Evolutionary conservation across 202 grass and related monocot genomes (phyloP).

Genomic region (Panicum hallii): DNA sequence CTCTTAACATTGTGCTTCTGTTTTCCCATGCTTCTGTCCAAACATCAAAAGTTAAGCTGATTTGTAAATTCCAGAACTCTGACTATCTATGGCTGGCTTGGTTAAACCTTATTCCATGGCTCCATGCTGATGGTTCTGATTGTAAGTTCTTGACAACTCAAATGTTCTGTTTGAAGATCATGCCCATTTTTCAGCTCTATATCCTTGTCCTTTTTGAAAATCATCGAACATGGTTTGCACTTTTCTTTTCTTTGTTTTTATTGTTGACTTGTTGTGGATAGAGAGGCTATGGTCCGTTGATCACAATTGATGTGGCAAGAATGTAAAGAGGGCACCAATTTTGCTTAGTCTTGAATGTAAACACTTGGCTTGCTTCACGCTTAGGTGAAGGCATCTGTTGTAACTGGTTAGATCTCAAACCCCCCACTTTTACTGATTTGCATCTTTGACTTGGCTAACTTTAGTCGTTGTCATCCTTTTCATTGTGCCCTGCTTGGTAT

Average conservation of each 20-base stretch:
- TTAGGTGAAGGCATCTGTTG: constrained; percentile 1
- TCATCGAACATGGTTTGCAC: neutral
- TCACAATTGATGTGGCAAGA: neutral
- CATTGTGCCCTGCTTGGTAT: neutral
- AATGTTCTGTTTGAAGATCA: neutral
- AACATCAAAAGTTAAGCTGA: neutral
- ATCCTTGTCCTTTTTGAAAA: neutral
- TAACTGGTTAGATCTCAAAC: constrained; percentile 15
- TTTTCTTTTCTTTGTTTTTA: neutral
- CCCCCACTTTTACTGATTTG: neutral
- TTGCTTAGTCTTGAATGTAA: neutral
- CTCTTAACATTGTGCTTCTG: constrained; percentile 6
- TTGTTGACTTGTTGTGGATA: neutral
- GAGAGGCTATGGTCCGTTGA: neutral
- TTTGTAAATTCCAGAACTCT: neutral
- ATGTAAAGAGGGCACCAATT: neutral
- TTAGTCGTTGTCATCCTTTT: constrained; percentile 38
- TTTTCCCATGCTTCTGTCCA: constrained; percentile 4
- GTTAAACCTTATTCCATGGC: neutral
- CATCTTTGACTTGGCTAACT: constrained; percentile 18
- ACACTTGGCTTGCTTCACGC: constrained; percentile 18
- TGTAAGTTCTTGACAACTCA: neutral
- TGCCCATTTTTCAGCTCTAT: neutral
- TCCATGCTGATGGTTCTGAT: neutral
- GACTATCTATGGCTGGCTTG: neutral